Base-by-base conservation (phyloP, 106 monocot species). In the Apostasia shenzhenica region DNA sequence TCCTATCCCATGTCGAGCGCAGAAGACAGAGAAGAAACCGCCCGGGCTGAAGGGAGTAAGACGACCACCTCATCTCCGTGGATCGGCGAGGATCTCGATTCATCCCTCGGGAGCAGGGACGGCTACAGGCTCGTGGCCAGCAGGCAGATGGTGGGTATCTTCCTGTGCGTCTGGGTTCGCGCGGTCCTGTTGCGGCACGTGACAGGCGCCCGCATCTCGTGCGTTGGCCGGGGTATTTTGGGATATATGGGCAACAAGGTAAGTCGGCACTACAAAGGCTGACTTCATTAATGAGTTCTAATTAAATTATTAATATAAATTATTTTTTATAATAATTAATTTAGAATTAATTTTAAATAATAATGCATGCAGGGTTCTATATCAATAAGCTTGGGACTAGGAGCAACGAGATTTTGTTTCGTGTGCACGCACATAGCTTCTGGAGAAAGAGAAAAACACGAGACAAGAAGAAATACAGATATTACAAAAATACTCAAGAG, bases 231-330 rank as follows among this genome's bases (percentile, higher is more conserved):
- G 3, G 92, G 92, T 10, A 70, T 88, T 44, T 85, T 92, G 92
- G 92, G 92, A 52, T 92, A 85, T 77, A 81, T 92, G 75, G 85
- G 92, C 8, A 92, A 92, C 67, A 92, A 92, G 88, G 92, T 88
- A 10, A 10, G 51, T 41, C 8, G 4, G 1, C 7, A 6, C 37
- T 40, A 51, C 11, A 41, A 3, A 26, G 26, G 26, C 26, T 26
- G 26, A 26, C 26, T 26, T 26, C 26, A 26, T 26, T 26, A 26
- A 26, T 26, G 26, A 26, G 26, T 26, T 26, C 26, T 26, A 26
- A 26, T 26, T 26, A 26, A 37, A 39, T 8, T 61, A 5, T 61
- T 8, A 69, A 50, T 9, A 14, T 8, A 59, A 61, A 54, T 12
- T 41, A 55, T 12, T 41, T 43, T 42, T 51, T 45, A n/a, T 70